These are phyloP conservation scores for Rhodofomes roseus DNA, from an alignment of 1,284 basidiomycete species.

Conservation along the genomic window DNA sequence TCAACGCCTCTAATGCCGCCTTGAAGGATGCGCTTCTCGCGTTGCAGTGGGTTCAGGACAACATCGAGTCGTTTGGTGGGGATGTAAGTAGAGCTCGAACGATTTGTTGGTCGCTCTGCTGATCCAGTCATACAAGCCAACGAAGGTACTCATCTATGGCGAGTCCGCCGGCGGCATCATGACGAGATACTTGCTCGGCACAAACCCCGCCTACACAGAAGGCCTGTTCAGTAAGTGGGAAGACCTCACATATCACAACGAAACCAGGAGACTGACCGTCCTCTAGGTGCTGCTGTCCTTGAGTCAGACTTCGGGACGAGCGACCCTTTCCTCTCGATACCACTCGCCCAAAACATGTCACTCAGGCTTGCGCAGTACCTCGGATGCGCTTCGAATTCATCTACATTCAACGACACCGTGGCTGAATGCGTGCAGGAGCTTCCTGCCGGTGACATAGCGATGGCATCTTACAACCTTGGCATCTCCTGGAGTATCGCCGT, in stretches of 20 bases:
- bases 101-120: neutral
- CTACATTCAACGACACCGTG: conserved; percentile 7
- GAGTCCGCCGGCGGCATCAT: conserved; percentile 12
- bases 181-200: conserved; percentile 11
- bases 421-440: conserved; percentile 7
- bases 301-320: conserved; percentile 10
- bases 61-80: conserved; percentile 13
- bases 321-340: conserved; percentile 6
- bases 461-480: conserved; percentile 6
- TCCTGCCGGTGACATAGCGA: conserved; percentile 5
- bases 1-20: conserved; percentile 14
- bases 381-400: conserved; percentile 8
- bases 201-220: conserved; percentile 10
- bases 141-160: conserved; percentile 11
- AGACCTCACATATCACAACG: neutral
- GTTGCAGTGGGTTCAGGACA: conserved; percentile 13
- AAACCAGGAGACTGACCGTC: neutral
- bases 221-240: conserved; percentile 11
- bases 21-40: conserved; percentile 11
- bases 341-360: conserved; percentile 5
- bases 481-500: conserved; percentile 11
- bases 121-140: neutral
- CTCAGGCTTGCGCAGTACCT: conserved; percentile 8
- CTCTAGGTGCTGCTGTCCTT: conserved; percentile 10
- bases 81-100: conserved; percentile 5